Evolutionary conservation across 257 asterid species (phyloP).

Genomic region (Solanum appendiculatum): DNA sequence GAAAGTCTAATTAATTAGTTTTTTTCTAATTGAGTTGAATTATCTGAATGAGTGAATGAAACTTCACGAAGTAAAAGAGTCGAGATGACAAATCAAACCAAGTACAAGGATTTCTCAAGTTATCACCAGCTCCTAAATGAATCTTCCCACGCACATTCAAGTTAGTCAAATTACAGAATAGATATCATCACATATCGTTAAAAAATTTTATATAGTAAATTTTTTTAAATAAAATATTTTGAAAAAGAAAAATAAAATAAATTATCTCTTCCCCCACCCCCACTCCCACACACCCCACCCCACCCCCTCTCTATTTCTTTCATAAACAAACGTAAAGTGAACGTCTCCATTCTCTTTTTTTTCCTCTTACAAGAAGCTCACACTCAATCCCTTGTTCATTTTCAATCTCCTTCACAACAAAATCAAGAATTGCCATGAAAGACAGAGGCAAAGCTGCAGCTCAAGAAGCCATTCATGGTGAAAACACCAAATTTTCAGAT

Average conservation of each 20-base stretch:
- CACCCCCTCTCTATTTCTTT: constrained; percentile 24
- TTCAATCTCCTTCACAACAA: not conserved
- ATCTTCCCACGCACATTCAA: rapidly evolving
- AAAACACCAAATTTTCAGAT: constrained; percentile 12
- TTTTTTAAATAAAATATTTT: too few species aligned
- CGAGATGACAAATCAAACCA: not conserved
- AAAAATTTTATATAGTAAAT: too few species aligned
- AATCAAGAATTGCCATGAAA: constrained; percentile 27
- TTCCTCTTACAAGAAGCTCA: not conserved
- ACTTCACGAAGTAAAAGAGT: rapidly evolving
- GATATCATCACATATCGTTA: too few species aligned
- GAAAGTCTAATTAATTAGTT: not conserved
- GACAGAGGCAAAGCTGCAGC: constrained; percentile 58
- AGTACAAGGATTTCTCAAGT: not conserved
- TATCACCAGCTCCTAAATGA: not conserved
- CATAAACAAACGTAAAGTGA: constrained; percentile 51
- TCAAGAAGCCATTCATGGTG: not conserved
- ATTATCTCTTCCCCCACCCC: not conserved
- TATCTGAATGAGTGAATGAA: too few species aligned
- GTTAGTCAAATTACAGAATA: not conserved
- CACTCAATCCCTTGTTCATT: not conserved
- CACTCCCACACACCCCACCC: not conserved
- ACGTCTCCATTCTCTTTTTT: constrained; percentile 25
- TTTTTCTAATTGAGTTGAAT: not conserved
- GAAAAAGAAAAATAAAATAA: not conserved